phyloP scores from a whole-genome alignment of 148 eudicot species.

The Chenopodium quinoa region DNA sequence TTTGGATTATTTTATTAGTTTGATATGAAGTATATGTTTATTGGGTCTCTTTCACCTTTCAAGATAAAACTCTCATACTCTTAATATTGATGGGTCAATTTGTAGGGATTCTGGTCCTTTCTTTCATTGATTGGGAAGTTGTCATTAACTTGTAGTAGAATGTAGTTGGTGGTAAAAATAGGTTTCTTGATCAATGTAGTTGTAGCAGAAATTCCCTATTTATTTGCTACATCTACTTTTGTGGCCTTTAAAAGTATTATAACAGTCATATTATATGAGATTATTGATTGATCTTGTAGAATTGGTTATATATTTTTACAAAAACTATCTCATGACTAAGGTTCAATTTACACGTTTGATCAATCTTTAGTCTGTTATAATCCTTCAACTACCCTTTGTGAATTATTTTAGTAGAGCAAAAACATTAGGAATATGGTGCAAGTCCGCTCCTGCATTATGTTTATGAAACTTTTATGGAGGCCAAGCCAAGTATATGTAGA shows the following conservation, averaged over 20 bases:
- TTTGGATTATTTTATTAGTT: not conserved
- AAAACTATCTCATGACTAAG: not conserved
- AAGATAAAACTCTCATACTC: not conserved
- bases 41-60: not conserved
- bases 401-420: not conserved
- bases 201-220: not conserved
- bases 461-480: no score
- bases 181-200: not conserved
- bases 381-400: not conserved
- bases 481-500: no score
- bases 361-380: not conserved
- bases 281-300: not conserved
- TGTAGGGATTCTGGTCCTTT: not conserved
- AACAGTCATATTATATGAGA: not conserved
- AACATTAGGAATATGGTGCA: not conserved
- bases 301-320: not conserved
- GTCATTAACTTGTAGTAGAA: not conserved
- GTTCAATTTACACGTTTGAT: not conserved
- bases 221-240: not conserved
- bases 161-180: not conserved
- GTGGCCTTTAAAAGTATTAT: not conserved
- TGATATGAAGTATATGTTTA: not conserved
- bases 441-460: not conserved
- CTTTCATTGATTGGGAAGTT: not conserved
- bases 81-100: not conserved